A percentile compares a stretch with the other conserved stretches of the same genome.
Evolutionary conservation across 441 rosid genomes (phyloP).

Genomic region (Populus tomentosa): DNA sequence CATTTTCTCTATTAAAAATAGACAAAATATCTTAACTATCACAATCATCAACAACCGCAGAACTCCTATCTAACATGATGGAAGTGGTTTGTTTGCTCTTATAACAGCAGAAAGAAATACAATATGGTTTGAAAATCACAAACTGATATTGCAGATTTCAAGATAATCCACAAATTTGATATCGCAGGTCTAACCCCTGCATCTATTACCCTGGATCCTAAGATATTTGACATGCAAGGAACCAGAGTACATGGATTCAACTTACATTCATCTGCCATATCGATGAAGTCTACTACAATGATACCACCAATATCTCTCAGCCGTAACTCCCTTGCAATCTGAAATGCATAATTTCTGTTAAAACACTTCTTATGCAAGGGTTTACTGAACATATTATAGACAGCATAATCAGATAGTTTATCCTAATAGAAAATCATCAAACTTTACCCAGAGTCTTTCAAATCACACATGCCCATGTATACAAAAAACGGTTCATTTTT

Average conservation of each 20-base stretch:
- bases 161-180: background rate
- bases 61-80: background rate
- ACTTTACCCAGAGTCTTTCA: background rate
- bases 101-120: background rate
- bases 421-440: background rate
- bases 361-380: conserved; percentile 7
- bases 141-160: background rate
- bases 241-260: conserved; percentile 7
- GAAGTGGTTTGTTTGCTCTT: background rate
- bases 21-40: background rate
- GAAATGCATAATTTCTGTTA: conserved; percentile 27
- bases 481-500: background rate
- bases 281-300: conserved; percentile 97
- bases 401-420: conserved; percentile 4
- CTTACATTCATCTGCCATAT: conserved; percentile 92
- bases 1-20: background rate
- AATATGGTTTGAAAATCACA: background rate
- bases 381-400: background rate
- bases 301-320: conserved; percentile 96
- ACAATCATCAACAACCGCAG: background rate
- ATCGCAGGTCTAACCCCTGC: background rate
- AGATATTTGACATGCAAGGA: background rate
- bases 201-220: background rate
- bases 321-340: conserved; percentile 97
- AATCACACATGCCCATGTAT: background rate